Evolutionary conservation across 805 yeast genomes (phyloP), one percentile per base, ranked within the genome.

Genomic region (Ascoidea tarda): DNA sequence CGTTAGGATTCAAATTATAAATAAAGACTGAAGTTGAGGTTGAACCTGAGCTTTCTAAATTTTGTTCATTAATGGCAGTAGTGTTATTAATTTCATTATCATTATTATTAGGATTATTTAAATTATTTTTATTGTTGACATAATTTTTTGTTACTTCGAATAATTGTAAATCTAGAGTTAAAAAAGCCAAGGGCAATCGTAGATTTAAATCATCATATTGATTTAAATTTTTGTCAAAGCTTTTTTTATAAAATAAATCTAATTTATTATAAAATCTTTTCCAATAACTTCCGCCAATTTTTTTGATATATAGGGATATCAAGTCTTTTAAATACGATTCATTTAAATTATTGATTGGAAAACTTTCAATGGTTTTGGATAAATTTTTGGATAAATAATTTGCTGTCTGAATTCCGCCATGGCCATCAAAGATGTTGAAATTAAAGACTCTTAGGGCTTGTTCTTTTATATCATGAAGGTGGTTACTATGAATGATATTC

Each of bases 381-480:
- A 93, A 70, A 52, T 79, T 70, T 3, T 72, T 66, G 21, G 73
- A 68, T 10, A 90, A 69, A 60, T 75, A 84, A 31, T 70, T 73
- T 49, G 89, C 74, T 60, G 96, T 87, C 52, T 82, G 81, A 31
- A 72, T 74, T 28, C 96, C 95, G 6, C 98, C 99, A 67, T 93
- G 99, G 6, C 99, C 99, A 67, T 93, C 99, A 65, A 86, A 89
- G 1, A 93, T 75, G 49, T 79, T 78, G 60, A 87, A 81, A 58
- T 78, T 79, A 68, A 91, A 85, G 16, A 82, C 79, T 50, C 69
- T 63, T 42, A 47, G 51, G 48, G 14, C 46, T 42, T 14, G 38
- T 5, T 55, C 59, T 10, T 58, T 52, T 8, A 69, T 45, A 38
- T 32, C 51, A 21, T 46, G 12, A 5, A 28, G 31, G n/a, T 51